Conservation (phyloP, 164 flowering plant genomes). For the Vitis cinerea region DNA sequence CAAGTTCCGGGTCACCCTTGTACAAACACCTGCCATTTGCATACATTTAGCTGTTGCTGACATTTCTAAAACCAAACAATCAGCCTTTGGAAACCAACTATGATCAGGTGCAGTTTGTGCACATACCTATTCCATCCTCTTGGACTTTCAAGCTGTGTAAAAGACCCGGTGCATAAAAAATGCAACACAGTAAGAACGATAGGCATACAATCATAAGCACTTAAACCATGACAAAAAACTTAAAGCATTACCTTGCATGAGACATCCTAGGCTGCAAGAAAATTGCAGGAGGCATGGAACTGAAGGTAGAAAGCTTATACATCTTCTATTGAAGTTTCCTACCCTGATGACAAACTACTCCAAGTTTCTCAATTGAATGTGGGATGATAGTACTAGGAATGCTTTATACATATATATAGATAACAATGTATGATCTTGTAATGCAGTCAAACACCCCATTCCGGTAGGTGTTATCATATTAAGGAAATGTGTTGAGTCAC, state of each 20-base stretch:
- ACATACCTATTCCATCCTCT: slow-evolving; percentile 14
- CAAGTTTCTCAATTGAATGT: not conserved
- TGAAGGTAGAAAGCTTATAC: not conserved
- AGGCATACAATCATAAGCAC: not conserved
- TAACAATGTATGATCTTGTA: not conserved
- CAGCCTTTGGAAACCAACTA: too few relatives aligned
- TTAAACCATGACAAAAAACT: not conserved
- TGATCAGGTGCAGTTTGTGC: not conserved
- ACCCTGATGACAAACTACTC: not conserved
- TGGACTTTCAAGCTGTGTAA: slow-evolving; percentile 10
- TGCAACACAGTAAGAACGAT: not conserved
- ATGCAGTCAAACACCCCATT: not conserved
- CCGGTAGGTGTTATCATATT: not conserved
- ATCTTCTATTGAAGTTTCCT: slow-evolving; percentile 1
- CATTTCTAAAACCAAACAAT: too few relatives aligned
- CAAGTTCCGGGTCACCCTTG: slow-evolving; percentile 26
- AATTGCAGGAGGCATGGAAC: slow-evolving; percentile 1
- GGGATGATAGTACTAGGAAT: slow-evolving; percentile 5
- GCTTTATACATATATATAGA: not conserved
- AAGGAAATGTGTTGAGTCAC: not conserved
- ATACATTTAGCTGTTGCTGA: not conserved
- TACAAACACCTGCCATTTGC: slow-evolving; percentile 13
- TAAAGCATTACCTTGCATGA: slow-evolving; percentile 16
- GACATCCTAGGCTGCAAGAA: slow-evolving; percentile 9
- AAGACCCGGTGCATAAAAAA: not conserved